Conservation (phyloP, 2,329 filamentous ascomycete species). For the Alternaria angustiovoidea region DNA sequence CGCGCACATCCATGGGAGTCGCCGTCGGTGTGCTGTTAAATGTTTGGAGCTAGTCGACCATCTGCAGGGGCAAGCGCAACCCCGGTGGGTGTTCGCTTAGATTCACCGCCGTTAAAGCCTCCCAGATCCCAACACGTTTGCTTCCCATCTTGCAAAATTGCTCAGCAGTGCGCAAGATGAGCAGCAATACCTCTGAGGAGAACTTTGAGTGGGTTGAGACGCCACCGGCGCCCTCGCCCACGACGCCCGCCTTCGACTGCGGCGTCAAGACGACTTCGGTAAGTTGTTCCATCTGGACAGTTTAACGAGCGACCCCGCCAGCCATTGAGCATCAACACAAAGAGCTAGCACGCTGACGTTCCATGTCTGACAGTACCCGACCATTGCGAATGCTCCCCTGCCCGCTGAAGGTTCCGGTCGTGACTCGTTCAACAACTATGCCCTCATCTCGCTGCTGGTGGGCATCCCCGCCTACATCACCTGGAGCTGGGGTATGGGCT, state of each 20-base stretch:
- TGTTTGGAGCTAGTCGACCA: slow-evolving; percentile 2
- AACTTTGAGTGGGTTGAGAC: slow-evolving; percentile 73
- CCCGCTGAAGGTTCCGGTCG: slow-evolving; percentile 86
- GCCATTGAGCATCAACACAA: slow-evolving; percentile 41
- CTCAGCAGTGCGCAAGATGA: slow-evolving; percentile 44
- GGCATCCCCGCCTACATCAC: slow-evolving; percentile 80
- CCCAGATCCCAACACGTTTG: slow-evolving; percentile 34
- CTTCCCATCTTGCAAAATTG: slow-evolving; percentile 42
- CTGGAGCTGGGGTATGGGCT: slow-evolving; percentile 83
- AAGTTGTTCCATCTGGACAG: slow-evolving; percentile 41
- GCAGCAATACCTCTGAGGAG: slow-evolving; percentile 56
- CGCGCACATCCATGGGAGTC: slow-evolving; percentile 2
- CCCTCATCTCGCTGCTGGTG: slow-evolving; percentile 74
- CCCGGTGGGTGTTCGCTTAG: slow-evolving; percentile 33
- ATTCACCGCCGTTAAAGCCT: slow-evolving; percentile 44
- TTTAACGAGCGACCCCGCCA: slow-evolving; percentile 28
- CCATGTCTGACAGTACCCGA: slow-evolving; percentile 68
- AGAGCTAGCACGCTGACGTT: slow-evolving; percentile 35
- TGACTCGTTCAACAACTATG: slow-evolving; percentile 85
- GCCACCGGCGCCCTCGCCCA: slow-evolving; percentile 63
- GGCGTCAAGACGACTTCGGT: slow-evolving; percentile 70
- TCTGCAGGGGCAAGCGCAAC: slow-evolving; percentile 18
- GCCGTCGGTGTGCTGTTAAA: slow-evolving; percentile 13
- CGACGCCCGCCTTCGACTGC: slow-evolving; percentile 62
- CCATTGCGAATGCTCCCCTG: slow-evolving; percentile 93